Percentiles rank a stretch among this genome's conserved stretches.
These are phyloP conservation scores for Trypanosoma boissoni DNA, from an alignment of 208 protist genomes.

Conservation along the genomic window DNA sequence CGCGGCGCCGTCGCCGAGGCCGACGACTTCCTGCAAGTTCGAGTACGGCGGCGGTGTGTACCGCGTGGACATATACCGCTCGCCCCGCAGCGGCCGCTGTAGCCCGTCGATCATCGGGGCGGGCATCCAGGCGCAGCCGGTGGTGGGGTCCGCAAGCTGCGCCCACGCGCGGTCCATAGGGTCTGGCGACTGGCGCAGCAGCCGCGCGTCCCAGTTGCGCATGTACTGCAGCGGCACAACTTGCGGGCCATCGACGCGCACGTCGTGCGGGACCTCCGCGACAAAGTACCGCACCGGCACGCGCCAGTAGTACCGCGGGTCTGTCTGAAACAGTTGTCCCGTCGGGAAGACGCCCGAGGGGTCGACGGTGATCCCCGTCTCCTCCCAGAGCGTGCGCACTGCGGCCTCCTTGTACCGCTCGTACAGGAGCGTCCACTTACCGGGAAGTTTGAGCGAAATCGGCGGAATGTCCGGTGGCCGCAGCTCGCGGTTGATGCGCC, in stretches of 20 bases:
- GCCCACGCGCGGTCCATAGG: conserved; percentile 88
- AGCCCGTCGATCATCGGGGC: conserved; percentile 77
- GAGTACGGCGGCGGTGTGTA: conserved; percentile 88
- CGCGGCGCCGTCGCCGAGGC: conserved; percentile 30
- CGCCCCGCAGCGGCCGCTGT: conserved; percentile 75
- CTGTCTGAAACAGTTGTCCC: conserved; percentile 45
- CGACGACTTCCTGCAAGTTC: conserved; percentile 51
- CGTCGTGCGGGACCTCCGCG: conserved; percentile 80
- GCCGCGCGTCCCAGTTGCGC: conserved; percentile 68
- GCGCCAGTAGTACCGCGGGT: conserved; percentile 83
- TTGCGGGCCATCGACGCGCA: conserved; percentile 76
- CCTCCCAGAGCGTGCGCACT: conserved; percentile 85
- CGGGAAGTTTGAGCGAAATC: conserved; percentile 89
- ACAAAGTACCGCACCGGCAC: conserved; percentile 88
- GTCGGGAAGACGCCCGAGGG: conserved; percentile 63
- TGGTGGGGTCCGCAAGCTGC: conserved; percentile 69
- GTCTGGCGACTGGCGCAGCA: conserved; percentile 86
- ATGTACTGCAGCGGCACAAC: conserved; percentile 74
- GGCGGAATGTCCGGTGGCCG: conserved; percentile 87
- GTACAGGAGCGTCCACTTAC: conserved; percentile 89
- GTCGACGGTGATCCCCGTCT: conserved; percentile 87
- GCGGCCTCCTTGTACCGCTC: conserved; percentile 89
- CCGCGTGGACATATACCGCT: conserved; percentile 80
- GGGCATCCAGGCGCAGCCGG: conserved; percentile 86
- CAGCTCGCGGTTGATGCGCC: conserved; percentile 87